phyloP scores from a whole-genome alignment of 2,329 filamentous ascomycete genomes.

The Acarospora socialis region DNA sequence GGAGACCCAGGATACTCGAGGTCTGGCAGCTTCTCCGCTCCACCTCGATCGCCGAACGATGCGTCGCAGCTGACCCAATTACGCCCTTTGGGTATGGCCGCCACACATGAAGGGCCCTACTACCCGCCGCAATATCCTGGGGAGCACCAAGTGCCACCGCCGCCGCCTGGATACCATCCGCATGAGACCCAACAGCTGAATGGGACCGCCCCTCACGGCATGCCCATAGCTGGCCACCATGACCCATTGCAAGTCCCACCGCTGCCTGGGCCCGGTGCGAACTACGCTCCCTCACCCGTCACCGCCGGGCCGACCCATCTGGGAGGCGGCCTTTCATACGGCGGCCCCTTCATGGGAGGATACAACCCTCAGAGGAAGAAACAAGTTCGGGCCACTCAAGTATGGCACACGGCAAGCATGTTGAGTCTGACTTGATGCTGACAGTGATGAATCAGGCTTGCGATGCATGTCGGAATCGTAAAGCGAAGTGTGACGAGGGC shows the following conservation, averaged over 20 bases:
- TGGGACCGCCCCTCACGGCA: slow-evolving; percentile 9
- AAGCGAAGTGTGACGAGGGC: slow-evolving; percentile 83
- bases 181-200: slow-evolving; percentile 10
- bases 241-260: slow-evolving; percentile 7
- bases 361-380: slow-evolving; percentile 10
- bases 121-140: slow-evolving; percentile 11
- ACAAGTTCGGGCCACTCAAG: slow-evolving; percentile 12
- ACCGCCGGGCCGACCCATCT: slow-evolving; percentile 8
- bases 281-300: slow-evolving; percentile 12
- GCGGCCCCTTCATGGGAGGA: slow-evolving; percentile 3
- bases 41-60: slow-evolving; percentile 12
- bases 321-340: slow-evolving; percentile 8
- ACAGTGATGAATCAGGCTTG: slow-evolving; percentile 50
- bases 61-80: slow-evolving; percentile 8
- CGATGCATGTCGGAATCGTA: slow-evolving; percentile 73
- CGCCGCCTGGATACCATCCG: slow-evolving; percentile 4
- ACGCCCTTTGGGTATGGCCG: slow-evolving; percentile 10
- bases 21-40: slow-evolving; percentile 10
- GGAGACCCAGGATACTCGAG: slow-evolving; percentile 11
- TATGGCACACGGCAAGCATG: slow-evolving; percentile 3
- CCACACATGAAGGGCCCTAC: slow-evolving; percentile 9
- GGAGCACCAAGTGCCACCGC: slow-evolving; percentile 5
- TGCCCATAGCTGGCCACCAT: slow-evolving; percentile 10
- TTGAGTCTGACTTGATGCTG: not conserved
- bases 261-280: slow-evolving; percentile 5